A percentile compares a stretch with the other conserved stretches of the same genome.
Evolutionary conservation across 2,329 filamentous ascomycete genomes (phyloP).

Genomic region (Ophiostoma novo-ulmi): DNA sequence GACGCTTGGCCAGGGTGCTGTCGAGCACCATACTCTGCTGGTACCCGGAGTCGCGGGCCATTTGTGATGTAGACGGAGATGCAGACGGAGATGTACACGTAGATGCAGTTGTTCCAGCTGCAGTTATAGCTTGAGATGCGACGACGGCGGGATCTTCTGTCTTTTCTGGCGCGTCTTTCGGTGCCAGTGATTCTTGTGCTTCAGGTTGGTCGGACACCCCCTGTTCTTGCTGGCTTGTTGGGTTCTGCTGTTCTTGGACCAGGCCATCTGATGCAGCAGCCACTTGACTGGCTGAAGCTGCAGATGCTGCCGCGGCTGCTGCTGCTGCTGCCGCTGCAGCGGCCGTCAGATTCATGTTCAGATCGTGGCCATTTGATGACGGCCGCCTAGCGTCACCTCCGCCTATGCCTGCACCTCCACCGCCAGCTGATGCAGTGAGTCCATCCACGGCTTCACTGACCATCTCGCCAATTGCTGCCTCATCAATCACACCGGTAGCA

Average conservation of each 20-base stretch:
- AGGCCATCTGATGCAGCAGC: not conserved
- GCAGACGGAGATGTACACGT: conserved; percentile 27
- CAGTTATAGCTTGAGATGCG: not conserved
- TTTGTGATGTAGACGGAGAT: conserved; percentile 40
- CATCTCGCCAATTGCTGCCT: conserved; percentile 25
- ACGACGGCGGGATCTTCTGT: not conserved
- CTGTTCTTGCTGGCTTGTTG: too few species aligned
- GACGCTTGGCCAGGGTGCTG: conserved; percentile 50
- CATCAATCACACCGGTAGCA: conserved; percentile 27
- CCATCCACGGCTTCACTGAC: conserved; percentile 20
- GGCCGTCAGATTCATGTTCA: conserved; percentile 20
- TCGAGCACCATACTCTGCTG: conserved; percentile 42
- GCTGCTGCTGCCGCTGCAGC: conserved; percentile 19
- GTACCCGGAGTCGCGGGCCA: conserved; percentile 47
- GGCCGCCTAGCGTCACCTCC: not conserved
- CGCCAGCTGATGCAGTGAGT: not conserved
- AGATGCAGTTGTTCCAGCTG: not conserved
- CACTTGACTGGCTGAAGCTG: not conserved
- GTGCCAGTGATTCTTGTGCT: not conserved
- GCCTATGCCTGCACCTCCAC: not conserved
- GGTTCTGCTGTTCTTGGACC: not conserved
- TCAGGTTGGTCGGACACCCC: not conserved
- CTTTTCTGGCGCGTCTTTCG: not conserved
- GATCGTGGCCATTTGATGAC: conserved; percentile 19
- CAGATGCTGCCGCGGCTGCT: conserved; percentile 23